Percentiles rank a stretch among this genome's conserved stretches.
These are phyloP conservation scores for Exophiala mesophila DNA, from an alignment of 2,329 filamentous ascomycete genomes.

Conservation along the genomic window DNA sequence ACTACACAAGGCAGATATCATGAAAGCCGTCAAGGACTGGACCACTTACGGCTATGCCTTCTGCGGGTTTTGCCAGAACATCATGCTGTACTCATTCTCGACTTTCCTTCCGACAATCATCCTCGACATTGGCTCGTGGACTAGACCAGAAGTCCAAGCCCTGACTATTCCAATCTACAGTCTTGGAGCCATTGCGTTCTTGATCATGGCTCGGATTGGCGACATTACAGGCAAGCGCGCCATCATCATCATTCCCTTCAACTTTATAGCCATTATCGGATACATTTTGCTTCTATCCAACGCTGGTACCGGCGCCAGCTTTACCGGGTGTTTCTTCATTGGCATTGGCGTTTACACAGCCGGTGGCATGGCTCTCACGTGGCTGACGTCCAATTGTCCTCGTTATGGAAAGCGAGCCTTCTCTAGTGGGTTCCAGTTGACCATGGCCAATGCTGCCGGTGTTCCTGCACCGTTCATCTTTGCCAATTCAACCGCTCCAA, in stretches of 20 bases:
- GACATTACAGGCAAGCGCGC: slow-evolving; percentile 62
- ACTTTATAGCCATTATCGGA: slow-evolving; percentile 59
- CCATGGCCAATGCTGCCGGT: slow-evolving; percentile 63
- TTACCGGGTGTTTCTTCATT: slow-evolving; percentile 69
- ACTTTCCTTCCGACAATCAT: slow-evolving; percentile 37
- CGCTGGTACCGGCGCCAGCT: slow-evolving; percentile 57
- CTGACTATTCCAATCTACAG: slow-evolving; percentile 77
- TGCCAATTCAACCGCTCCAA: slow-evolving; percentile 43
- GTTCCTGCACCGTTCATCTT: slow-evolving; percentile 64
- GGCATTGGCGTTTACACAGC: slow-evolving; percentile 64
- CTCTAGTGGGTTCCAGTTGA: slow-evolving; percentile 65
- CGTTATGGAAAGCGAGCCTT: slow-evolving; percentile 71
- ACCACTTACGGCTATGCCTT: slow-evolving; percentile 40
- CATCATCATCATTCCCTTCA: slow-evolving; percentile 62
- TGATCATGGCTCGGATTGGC: slow-evolving; percentile 56
- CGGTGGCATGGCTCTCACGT: slow-evolving; percentile 52
- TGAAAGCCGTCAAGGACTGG: slow-evolving; percentile 41
- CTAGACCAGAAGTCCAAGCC: slow-evolving; percentile 53
- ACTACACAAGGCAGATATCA: slow-evolving; percentile 46
- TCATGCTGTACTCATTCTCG: slow-evolving; percentile 35
- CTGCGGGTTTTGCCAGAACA: slow-evolving; percentile 24
- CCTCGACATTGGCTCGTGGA: slow-evolving; percentile 32
- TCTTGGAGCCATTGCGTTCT: slow-evolving; percentile 64
- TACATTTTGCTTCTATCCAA: slow-evolving; percentile 63
- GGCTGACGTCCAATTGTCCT: slow-evolving; percentile 61